Evolutionary conservation across 169 alveolate genomes (phyloP), one percentile per base, ranked within the genome.

Genomic region (Cyclospora cayetanensis): DNA sequence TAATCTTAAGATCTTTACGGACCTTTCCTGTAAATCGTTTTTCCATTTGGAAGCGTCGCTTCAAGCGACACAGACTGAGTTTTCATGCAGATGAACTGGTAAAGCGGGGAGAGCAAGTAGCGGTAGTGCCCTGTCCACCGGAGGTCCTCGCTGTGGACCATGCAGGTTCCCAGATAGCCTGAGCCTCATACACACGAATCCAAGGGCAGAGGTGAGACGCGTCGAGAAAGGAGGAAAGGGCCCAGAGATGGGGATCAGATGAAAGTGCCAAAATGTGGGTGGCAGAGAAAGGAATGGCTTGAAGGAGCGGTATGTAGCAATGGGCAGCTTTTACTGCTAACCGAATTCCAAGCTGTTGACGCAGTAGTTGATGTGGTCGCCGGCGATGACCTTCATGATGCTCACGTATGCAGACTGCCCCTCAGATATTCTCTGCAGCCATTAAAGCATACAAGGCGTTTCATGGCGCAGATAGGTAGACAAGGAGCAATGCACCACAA

Each of bases 61-160:
- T 34, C 31, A n/a, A 74, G 37, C 34, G 37, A 43, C 31, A 65
- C 86, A 7, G 66, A 29, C 42, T 41, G 42, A 0, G 55, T 74
- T 4, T 65, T 34, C 27, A 34, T 37, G 66, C n/a, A 41, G 35
- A 74, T 34, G n/a, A 74, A 41, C 66, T 74, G 86, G n/a, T 74
- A 74, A 3, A 74, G 65, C 7, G 42, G 42, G 12, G 86, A 55
- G 18, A n/a, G 4, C 66, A 65, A 41, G 35, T 74, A 74, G 4
- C 86, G 22, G 66, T 27, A 27, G 55, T 74, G 86, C n/a, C 86
- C 86, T 15, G 65, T n/a, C 65, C 65, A 41, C 2, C 86, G 55
- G 41, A 39, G 15, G 55, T 74, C 86, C 20, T 74, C 86, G 86
- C 86, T 74, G 65, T 74, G 86, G 7, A 74, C 86, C 42, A 41